Conservation (phyloP, 2,329 filamentous ascomycete genomes). For the Fusarium coicis region DNA sequence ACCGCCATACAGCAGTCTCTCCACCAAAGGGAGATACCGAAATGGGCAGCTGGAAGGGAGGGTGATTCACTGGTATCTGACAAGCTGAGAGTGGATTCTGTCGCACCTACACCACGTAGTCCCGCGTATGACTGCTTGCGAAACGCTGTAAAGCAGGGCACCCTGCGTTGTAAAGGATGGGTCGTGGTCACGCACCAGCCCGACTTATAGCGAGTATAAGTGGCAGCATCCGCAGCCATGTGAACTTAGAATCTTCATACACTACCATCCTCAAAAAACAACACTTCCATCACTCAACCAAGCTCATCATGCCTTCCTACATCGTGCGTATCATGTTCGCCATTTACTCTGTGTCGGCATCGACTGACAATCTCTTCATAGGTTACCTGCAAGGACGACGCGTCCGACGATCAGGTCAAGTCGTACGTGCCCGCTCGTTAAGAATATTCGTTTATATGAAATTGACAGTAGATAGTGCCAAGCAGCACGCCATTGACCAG, state of each 20-base stretch:
- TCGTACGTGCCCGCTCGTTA: constrained; percentile 60
- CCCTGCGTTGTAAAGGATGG: constrained; percentile 29
- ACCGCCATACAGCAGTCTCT: constrained; percentile 5
- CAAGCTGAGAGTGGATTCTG: constrained; percentile 20
- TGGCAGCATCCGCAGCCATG: constrained; percentile 32
- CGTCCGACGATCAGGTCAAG: constrained; percentile 72
- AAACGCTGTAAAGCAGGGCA: constrained; percentile 18
- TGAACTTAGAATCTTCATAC: constrained; percentile 24
- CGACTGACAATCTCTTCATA: constrained; percentile 51
- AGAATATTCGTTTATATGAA: not conserved
- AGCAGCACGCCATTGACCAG: constrained; percentile 77
- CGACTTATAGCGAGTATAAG: constrained; percentile 38
- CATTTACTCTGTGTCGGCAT: not conserved
- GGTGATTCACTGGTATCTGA: constrained; percentile 30
- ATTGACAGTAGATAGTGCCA: constrained; percentile 66
- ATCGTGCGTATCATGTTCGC: constrained; percentile 56
- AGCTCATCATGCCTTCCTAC: constrained; percentile 64
- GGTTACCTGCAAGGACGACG: constrained; percentile 83
- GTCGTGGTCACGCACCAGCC: constrained; percentile 40
- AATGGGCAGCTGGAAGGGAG: constrained; percentile 25
- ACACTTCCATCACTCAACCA: constrained; percentile 22
- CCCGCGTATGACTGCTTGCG: constrained; percentile 5
- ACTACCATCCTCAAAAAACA: constrained; percentile 24
- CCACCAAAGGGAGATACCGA: constrained; percentile 6
- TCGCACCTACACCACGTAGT: constrained; percentile 28